phyloP scores from a whole-genome alignment of 1,284 basidiomycete species.

The Tranzscheliella williamsii region DNA sequence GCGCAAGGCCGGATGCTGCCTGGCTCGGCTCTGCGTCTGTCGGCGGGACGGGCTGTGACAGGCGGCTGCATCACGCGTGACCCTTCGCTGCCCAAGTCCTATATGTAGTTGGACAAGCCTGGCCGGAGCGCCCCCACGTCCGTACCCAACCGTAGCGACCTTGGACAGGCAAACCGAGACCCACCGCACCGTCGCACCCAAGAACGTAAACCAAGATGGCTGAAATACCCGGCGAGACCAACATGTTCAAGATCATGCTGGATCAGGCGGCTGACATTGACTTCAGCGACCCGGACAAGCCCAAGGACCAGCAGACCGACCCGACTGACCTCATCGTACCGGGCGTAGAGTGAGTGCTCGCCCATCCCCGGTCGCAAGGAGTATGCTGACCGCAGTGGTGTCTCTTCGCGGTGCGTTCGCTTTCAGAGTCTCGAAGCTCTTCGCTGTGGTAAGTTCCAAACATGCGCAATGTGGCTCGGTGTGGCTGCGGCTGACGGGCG shows the following conservation, averaged over 20 bases:
- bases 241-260: constrained; percentile 45
- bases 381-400: not conserved
- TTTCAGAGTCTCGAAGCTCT: constrained; percentile 17
- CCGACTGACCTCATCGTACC: constrained; percentile 34
- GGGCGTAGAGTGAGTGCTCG: constrained; percentile 23
- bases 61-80: no score
- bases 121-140: no score
- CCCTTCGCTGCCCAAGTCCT: no score
- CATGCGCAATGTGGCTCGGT: no score
- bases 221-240: constrained; percentile 7
- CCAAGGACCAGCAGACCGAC: constrained; percentile 10
- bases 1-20: no score
- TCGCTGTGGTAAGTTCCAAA: constrained; percentile 12
- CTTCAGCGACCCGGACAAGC: constrained; percentile 21
- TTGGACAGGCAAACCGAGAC: not conserved
- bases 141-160: no score
- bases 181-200: not conserved
- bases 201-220: no score
- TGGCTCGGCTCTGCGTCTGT: no score
- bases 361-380: not conserved
- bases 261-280: constrained; percentile 47
- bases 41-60: no score
- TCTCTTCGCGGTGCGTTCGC: not conserved
- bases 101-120: no score
- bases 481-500: no score